Evolutionary conservation across 2,329 filamentous ascomycete genomes (phyloP), one percentile per base, ranked within the genome.

Genomic region (Botryotinia calthae): DNA sequence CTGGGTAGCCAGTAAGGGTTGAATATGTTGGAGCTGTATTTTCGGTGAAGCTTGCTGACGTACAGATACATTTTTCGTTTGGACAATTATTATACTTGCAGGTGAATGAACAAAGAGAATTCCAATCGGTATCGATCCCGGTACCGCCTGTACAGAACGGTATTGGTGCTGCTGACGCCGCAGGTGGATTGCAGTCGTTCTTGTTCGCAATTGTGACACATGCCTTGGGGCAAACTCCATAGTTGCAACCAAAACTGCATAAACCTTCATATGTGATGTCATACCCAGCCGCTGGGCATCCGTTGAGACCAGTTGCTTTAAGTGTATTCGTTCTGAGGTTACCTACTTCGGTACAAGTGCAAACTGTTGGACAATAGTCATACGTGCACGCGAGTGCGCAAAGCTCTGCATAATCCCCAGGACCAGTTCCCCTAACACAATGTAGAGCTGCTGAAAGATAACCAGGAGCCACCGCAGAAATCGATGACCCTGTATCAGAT

Each of bases 401-500:
- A 61, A 61, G 58, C 58, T 61, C 82, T 16, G 67, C 71, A 61
- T 81, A 82, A 75, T 83, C 82, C 16, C 80, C 74, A 16, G 79
- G 78, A 28, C 80, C 78, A 59, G 68, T 68, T 31, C 76, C 75
- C 37, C 31, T 61, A 34, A 61, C 31, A 34, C 58, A 61, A 61
- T 61, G 58, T 37, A 61, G 31, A 61, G 31, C 31, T 34, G 9
- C 22, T 61, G 31, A 61, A 20, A 37, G 58, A 61, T 61, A 61
- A 37, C 6, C 8, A 37, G 31, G 31, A 34, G 58, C 31, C 22
- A 34, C 58, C 18, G 8, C 58, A 18, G 58, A 61, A 20, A 61
- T 7, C 31, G 58, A 61, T 22, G 31, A 20, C 14, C 31, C 58
- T 9, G 58, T 37, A 8, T 34, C 18, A 22, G 58, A 37, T 61